Base-by-base conservation (phyloP, 1,284 basidiomycete genomes). In the Naganishia albida region DNA sequence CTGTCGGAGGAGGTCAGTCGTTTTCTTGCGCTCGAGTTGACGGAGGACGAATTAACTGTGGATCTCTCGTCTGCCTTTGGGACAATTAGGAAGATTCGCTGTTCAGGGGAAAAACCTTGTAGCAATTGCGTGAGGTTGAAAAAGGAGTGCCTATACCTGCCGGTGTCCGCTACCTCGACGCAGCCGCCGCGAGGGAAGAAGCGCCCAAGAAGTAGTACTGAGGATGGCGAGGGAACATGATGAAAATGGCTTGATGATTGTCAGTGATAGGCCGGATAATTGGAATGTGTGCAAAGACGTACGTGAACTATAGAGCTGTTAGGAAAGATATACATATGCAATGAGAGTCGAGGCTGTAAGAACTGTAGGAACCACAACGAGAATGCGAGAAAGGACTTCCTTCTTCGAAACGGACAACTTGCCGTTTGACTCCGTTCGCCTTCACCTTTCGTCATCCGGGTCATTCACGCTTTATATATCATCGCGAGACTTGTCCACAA, bases 21-120 rank as follows among this genome's bases (percentile, higher is more conserved):
- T n/a, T n/a, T n/a, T n/a, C n/a, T n/a, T n/a, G 15, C 20, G 4
- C 40, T 44, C 28, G 23, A 4, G 7, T 1, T 8, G 30, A 38
- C 30, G 30, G 10, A 43, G 23, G 48, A 62, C 25, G 4, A 6
- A 39, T 12, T 62, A 2, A 7, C 46, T 52, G n/a, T 53, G 38
- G 12, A 43, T 23, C n/a, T 46, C 23, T 8, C 39, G 15, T 44
- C n/a, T 18, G 3, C 39, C 7, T 3, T 20, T 16, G 1, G 15
- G 30, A 25, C 3, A n/a, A 7, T 16, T 18, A 65, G 63, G 34
- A 65, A 65, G 30, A 65, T 65, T 23, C 55, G 56, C 15, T 65
- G 63, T 25, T 65, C 63, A 13, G 63, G 63, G 16, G 63, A 65
- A 39, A 49, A 43, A 13, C 63, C 63, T 18, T 65, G 63, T 42